Evolutionary conservation across 306 rosid species (phyloP).

Genomic region (Phaseolus lunatus): DNA sequence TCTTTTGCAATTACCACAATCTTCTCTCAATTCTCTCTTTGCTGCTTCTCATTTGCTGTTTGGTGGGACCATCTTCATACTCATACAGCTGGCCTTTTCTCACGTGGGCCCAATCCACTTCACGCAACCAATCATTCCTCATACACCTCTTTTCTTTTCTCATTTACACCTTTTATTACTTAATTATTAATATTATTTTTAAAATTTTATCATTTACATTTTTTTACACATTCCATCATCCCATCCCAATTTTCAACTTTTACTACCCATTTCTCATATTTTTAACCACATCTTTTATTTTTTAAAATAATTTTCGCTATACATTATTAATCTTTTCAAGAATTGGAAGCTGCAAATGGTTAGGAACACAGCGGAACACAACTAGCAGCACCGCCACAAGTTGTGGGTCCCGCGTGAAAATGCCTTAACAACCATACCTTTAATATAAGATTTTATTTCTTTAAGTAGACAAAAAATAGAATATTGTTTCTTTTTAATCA

Average conservation of each 20-base stretch:
- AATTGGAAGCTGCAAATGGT: neutral
- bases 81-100: conserved; percentile 24
- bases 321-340: no score
- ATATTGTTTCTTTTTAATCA: neutral
- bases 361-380: conserved; percentile 5
- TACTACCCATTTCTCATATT: no score
- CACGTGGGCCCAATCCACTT: conserved; percentile 35
- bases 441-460: neutral
- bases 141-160: no score
- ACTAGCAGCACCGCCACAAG: conserved; percentile 46
- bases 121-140: neutral
- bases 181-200: no score
- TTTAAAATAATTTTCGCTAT: no score
- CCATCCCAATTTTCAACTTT: no score
- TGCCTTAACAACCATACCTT: neutral
- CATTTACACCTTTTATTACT: no score
- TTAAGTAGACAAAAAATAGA: neutral
- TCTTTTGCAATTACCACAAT: conserved; percentile 8
- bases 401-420: neutral
- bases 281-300: no score
- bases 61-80: conserved; percentile 33
- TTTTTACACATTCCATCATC: no score
- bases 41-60: conserved; percentile 6
- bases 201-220: no score
- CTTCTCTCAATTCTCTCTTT: neutral